These are phyloP conservation scores for Xerocomus cyaneibrunnescens DNA, from an alignment of 1,284 basidiomycete species.

Conservation along the genomic window DNA sequence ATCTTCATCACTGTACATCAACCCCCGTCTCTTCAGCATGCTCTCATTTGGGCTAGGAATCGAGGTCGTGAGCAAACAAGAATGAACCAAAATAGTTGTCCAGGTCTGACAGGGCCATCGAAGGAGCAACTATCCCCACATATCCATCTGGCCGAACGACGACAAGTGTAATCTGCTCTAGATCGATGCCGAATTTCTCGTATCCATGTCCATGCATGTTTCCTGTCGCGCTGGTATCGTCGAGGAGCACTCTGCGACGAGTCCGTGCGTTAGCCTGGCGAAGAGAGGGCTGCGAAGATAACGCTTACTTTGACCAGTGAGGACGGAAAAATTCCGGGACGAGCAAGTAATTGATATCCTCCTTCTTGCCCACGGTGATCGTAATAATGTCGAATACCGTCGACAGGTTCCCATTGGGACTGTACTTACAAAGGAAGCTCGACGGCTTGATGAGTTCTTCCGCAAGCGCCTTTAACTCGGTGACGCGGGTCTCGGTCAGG, in stretches of 20 bases:
- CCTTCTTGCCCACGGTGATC: slow-evolving; percentile 49
- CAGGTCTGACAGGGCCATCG: slow-evolving; percentile 28
- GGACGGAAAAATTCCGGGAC: neutral
- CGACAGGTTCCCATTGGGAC: slow-evolving; percentile 25
- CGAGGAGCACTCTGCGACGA: slow-evolving; percentile 15
- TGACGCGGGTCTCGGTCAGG: slow-evolving; percentile 40
- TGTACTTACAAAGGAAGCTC: slow-evolving; percentile 40
- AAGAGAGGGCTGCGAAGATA: neutral
- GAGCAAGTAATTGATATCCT: slow-evolving; percentile 32
- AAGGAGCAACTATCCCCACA: slow-evolving; percentile 9
- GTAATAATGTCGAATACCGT: slow-evolving; percentile 55
- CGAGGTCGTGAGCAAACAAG: slow-evolving; percentile 19
- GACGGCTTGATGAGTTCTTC: slow-evolving; percentile 41
- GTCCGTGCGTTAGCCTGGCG: neutral
- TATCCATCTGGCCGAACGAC: slow-evolving; percentile 17
- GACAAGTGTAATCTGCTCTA: slow-evolving; percentile 46
- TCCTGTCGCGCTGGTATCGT: slow-evolving; percentile 38
- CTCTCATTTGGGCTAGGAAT: no score
- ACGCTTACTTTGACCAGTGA: slow-evolving; percentile 6
- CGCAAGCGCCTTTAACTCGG: slow-evolving; percentile 44
- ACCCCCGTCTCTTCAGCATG: no score
- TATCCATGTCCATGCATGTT: slow-evolving; percentile 44
- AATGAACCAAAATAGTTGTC: slow-evolving; percentile 41
- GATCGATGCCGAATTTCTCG: slow-evolving; percentile 46
- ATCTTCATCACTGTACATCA: no score